Conservation (phyloP, 208 protist species). For the Entamoeba histolytica region DNA sequence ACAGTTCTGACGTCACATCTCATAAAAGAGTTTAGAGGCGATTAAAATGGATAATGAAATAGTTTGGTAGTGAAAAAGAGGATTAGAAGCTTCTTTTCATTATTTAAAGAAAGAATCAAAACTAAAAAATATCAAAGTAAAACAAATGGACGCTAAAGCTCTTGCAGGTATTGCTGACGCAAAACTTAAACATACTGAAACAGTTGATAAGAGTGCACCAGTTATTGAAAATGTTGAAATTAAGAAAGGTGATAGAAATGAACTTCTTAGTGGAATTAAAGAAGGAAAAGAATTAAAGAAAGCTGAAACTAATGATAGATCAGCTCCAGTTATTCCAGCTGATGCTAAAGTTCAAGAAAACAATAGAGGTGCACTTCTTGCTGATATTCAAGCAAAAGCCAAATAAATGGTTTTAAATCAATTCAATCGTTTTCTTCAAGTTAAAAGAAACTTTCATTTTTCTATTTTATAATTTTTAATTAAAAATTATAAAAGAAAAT, state of each 20-base stretch:
- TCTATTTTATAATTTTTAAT: no score
- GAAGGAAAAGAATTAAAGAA: neutral
- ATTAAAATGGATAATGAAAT: neutral
- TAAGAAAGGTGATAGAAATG: neutral
- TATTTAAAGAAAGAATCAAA: neutral
- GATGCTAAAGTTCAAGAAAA: neutral
- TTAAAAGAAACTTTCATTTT: no score
- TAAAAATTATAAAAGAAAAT: no score
- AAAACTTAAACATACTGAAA: neutral
- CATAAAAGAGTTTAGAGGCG: neutral
- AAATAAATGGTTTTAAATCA: neutral
- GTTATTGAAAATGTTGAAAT: neutral
- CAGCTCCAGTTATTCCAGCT: neutral
- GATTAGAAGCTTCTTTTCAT: no score
- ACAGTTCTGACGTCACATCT: neutral
- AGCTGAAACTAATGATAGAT: neutral
- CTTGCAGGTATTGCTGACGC: neutral
- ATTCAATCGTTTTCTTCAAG: no score
- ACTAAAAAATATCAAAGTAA: neutral
- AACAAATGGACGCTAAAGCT: neutral
- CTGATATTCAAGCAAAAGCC: neutral
- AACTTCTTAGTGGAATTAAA: neutral
- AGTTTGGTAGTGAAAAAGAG: no score
- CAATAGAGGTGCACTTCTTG: neutral
- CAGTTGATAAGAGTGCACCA: neutral